Base-by-base conservation (phyloP, 331 rosid genomes). In the Rosa hybrid region DNA sequence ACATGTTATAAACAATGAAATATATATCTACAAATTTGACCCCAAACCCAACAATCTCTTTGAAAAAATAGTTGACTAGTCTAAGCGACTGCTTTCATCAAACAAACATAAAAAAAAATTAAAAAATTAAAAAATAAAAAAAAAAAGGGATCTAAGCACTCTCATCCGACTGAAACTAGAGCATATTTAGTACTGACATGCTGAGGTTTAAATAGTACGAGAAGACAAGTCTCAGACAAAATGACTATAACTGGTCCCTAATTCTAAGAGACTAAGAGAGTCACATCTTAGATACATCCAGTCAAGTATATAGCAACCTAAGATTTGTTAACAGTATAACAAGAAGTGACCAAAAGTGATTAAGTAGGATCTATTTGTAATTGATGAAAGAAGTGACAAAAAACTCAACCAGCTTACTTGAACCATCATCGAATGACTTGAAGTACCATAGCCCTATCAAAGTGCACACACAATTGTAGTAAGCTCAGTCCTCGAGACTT, bases 1-100 rank as follows among this genome's bases (percentile, higher is more conserved):
- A 76, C 78, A 69, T 10, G 68, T 39, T 48, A 84, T 16, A 80
- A 41, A 21, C n/a, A 76, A 81, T 6, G 50, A 84, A 75, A 74
- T n/a, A 59, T 23, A 59, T 16, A 30, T 39, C 39, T 34, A 30
- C 3, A 3, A 64, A 34, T 16, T 2, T 6, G 11, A 65, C 46
- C n/a, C 38, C n/a, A 76, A 68, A 62, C 5, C 21, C 67, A 25
- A 48, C 48, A 44, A 10, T 20, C 8, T 75, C 25, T 41, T 18
- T 67, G 21, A 38, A 38, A 67, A n/a, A 67, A n/a, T 11, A 25
- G 27, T 59, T 23, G 4, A 1, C 1, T 21, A 51, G 57, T 46
- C 51, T 45, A 21, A 39, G 16, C 39, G 8, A 14, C n/a, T 68
- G 72, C 72, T 68, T 59, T 53, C 65, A n/a, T 27, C 38, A 21